Base-by-base conservation (phyloP, 768 basidiomycete species). In the Sarcomyxa edulis region DNA sequence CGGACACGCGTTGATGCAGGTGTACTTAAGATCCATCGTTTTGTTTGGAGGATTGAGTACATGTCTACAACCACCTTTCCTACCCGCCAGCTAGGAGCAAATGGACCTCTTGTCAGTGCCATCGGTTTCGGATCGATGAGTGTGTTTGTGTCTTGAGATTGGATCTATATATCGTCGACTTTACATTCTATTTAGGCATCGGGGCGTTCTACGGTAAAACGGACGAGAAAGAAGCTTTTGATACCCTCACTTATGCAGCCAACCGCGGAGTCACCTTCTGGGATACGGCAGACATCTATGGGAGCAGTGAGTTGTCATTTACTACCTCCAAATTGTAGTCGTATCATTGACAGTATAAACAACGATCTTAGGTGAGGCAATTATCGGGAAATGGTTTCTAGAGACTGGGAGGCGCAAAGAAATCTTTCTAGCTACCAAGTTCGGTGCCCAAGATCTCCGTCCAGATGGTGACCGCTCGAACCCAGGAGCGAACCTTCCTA, bases 51-150 rank as follows among this genome's bases (percentile, higher is more conserved):
- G n/a, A n/a, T n/a, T n/a, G 22, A 25, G 21, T 20, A 26, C 27
- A 43, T 37, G 42, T 25, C 38, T 22, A 22, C 15, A n/a, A n/a
- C n/a, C n/a, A n/a, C 44, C 16, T 45, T 36, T 26, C 55, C 46
- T 22, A 48, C 50, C 28, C 50, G 51, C 16, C 39, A 37, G 12
- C 51, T 59, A 11, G 56, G 57, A 19, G 45, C 35, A 32, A 51
- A 55, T 40, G 56, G 56, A 6, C 56, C 56, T 4, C 31, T 15
- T n/a, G 56, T 59, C 28, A 49, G 49, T 23, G 52, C 56, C 3
- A 48, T 58, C 9, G 57, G 57, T 10, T 40, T 55, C 31, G 57
- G 57, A 15, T 47, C 53, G 5, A 54, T 51, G 53, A 53, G 56
- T 56, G 28, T 18, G 42, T 37, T 7, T 12, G 5, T 26, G 30